A percentile compares a stretch with the other conserved stretches of the same genome.
These are phyloP conservation scores for Exophiala calicioides DNA, from an alignment of 2,329 filamentous ascomycete species.

Conservation along the genomic window DNA sequence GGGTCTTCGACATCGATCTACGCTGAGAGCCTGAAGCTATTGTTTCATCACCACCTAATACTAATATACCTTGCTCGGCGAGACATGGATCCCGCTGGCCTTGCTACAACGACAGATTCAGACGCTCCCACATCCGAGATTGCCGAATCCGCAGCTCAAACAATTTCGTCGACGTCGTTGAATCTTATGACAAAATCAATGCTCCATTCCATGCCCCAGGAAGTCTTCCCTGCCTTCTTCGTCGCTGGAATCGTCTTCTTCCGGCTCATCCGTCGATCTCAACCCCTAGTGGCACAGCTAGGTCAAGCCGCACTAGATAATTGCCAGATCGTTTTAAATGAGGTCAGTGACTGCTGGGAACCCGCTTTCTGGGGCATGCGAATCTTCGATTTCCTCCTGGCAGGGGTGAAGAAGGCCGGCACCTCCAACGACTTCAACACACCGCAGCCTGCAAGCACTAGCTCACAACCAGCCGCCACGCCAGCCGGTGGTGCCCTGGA, in stretches of 20 bases:
- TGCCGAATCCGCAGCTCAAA: slow-evolving; percentile 18
- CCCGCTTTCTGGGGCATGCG: slow-evolving; percentile 18
- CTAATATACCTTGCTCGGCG: too few species aligned
- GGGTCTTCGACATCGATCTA: slow-evolving; percentile 12
- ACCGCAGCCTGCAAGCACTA: background rate
- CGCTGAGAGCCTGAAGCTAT: slow-evolving; percentile 16
- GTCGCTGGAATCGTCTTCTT: slow-evolving; percentile 23
- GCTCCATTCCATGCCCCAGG: slow-evolving; percentile 15
- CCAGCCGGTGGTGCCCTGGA: background rate
- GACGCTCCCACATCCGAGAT: slow-evolving; percentile 7
- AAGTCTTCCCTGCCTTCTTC: slow-evolving; percentile 20
- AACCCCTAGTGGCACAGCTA: slow-evolving; percentile 10
- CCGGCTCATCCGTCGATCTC: slow-evolving; percentile 9
- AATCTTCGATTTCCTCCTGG: slow-evolving; percentile 24
- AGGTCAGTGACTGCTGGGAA: slow-evolving; percentile 20
- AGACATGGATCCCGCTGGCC: too few species aligned
- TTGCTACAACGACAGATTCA: too few species aligned
- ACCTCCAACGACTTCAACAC: background rate
- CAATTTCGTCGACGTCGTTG: slow-evolving; percentile 15
- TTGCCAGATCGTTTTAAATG: slow-evolving; percentile 19
- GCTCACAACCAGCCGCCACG: background rate
- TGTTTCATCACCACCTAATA: slow-evolving; percentile 20
- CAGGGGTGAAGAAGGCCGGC: background rate
- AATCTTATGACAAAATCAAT: slow-evolving; percentile 17
- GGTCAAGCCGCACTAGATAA: slow-evolving; percentile 18